Evolutionary conservation across 2,329 filamentous ascomycete genomes (phyloP), one percentile per base, ranked within the genome.

Genomic region (Chalaropsis ovoidea): DNA sequence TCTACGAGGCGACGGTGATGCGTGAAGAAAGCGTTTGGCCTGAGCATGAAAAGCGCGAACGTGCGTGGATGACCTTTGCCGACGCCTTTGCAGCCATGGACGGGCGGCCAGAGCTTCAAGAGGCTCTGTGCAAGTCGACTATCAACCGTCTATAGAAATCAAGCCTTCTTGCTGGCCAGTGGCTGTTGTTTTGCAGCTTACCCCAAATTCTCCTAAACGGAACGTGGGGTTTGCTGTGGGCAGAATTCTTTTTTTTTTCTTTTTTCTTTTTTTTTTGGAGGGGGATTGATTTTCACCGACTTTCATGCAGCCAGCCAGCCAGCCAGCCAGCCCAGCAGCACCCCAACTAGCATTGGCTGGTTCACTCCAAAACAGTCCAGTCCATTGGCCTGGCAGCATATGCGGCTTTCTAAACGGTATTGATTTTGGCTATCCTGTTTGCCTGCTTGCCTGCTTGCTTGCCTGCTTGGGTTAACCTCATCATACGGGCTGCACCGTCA

Each of bases 11-110:
- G 69, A 88, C 84, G n/a, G 94, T 99, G 68, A 84, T 88, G 69
- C 86, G 86, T 72, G 90, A 96, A 77, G 88, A 94, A 75, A 79
- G 81, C 17, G 85, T 92, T 67, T 99, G 94, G 94, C 94, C 94
- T 0, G 94, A 99, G 79, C 88, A 83, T 78, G 85, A 95, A 76
- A 97, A 96, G 81, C 84, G 94, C 72, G 87, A 87, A 74, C 85
- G 94, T 68, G 84, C 88, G 74, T 99, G 94, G 94, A 90, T 96
- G 75, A 87, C 85, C 63, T 96, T 90, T 74, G 77, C 81, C 62
- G 85, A 95, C 75, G 94, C 94, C n/a, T 84, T 84, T 69, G 85
- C 89, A 70, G 86, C 86, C 61, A 79, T 99, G 71, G 82, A 84
- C 70, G 82, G 84, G 68, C 83, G 94, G 66, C 93, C 93, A 1